These are phyloP conservation scores for Psidium guajava DNA, from an alignment of 345 rosid species.

Conservation along the genomic window DNA sequence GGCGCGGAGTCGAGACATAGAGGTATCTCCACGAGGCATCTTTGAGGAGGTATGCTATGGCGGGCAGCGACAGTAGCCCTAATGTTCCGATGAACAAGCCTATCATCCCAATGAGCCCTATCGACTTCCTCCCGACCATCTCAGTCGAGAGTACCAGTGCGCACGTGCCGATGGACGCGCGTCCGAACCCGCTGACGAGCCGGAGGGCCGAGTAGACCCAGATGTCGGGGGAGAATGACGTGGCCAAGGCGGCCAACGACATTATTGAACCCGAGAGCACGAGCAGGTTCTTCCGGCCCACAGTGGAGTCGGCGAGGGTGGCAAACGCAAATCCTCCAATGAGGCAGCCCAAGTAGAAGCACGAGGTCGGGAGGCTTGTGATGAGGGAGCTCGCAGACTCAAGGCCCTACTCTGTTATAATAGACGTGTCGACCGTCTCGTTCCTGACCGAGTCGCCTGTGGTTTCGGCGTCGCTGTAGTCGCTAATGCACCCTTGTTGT, in stretches of 20 bases:
- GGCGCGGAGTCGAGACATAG: conserved; percentile 31
- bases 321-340: conserved; percentile 21
- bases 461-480: conserved; percentile 5
- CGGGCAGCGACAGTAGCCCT: conserved; percentile 42
- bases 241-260: conserved; percentile 24
- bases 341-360: conserved; percentile 18
- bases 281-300: conserved; percentile 31
- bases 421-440: not conserved
- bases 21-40: conserved; percentile 36
- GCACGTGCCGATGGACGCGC: conserved; percentile 17
- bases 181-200: conserved; percentile 18
- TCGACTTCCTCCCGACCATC: conserved; percentile 27
- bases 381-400: conserved; percentile 3
- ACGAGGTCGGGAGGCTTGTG: conserved; percentile 10
- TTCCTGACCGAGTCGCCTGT: conserved; percentile 9
- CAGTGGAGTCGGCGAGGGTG: conserved; percentile 17
- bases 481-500: conserved; percentile 11
- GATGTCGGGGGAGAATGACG: conserved; percentile 15
- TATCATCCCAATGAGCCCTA: conserved; percentile 33
- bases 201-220: conserved; percentile 27
- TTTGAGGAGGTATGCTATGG: conserved; percentile 22
- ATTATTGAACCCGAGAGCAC: conserved; percentile 13
- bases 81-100: conserved; percentile 34
- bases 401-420: conserved; percentile 14
- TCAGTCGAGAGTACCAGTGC: conserved; percentile 34